These are phyloP conservation scores for Globisporangium spiculum DNA, from an alignment of 352 stramenopile genomes.

Conservation along the genomic window DNA sequence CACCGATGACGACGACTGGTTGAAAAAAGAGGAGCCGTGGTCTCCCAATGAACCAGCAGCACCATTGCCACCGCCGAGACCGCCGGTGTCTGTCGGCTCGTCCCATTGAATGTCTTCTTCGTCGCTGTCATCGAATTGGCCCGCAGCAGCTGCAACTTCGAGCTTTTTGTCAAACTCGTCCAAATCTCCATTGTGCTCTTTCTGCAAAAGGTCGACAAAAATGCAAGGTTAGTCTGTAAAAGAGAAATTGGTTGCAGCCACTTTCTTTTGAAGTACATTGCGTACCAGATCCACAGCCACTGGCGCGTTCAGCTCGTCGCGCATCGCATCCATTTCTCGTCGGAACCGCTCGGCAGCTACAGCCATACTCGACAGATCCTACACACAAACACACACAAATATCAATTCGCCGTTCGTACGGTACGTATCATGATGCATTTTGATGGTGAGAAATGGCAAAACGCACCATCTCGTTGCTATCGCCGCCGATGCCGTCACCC, in stretches of 20 bases:
- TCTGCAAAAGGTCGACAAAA: constrained; percentile 16
- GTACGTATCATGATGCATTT: background rate
- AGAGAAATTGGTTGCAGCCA: background rate
- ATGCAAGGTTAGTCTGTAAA: background rate
- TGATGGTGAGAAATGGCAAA: constrained; percentile 7
- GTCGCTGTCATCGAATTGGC: constrained; percentile 84
- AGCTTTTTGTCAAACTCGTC: constrained; percentile 82
- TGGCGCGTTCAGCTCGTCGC: constrained; percentile 41
- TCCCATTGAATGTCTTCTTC: constrained; percentile 70
- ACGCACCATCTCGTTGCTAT: constrained; percentile 64
- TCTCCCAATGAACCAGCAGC: constrained; percentile 28
- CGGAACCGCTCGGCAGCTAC: constrained; percentile 80
- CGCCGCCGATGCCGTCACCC: constrained; percentile 26
- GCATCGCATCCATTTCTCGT: constrained; percentile 83
- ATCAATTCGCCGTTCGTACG: background rate
- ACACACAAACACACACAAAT: constrained; percentile 5
- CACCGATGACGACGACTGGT: constrained; percentile 14
- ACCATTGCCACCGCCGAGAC: constrained; percentile 13
- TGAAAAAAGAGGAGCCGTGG: constrained; percentile 12
- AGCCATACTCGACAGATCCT: constrained; percentile 83
- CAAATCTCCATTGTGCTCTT: constrained; percentile 53
- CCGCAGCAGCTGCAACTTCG: constrained; percentile 60
- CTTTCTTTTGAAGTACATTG: no score
- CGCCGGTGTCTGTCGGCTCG: constrained; percentile 22
- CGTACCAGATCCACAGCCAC: constrained; percentile 33